Percentiles rank a stretch among this genome's conserved stretches.
Conservation (phyloP, 2,329 filamentous ascomycete species). For the Pyrenophora seminiperda region DNA sequence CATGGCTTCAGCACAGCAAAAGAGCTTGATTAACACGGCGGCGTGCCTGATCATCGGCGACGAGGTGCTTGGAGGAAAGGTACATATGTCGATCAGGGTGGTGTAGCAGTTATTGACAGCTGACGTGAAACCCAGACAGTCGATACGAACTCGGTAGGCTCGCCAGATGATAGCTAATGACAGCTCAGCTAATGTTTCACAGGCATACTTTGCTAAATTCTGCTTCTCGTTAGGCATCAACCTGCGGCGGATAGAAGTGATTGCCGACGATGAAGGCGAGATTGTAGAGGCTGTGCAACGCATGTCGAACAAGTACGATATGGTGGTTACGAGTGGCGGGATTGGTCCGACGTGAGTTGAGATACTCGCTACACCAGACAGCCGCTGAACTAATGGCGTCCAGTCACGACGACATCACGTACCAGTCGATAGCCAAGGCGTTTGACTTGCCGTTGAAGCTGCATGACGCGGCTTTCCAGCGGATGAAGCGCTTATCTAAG, state of each 20-base stretch:
- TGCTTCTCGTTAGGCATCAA: conserved; percentile 69
- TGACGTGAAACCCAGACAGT: conserved; percentile 57
- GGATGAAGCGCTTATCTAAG: conserved; percentile 82
- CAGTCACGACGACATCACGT: conserved; percentile 97
- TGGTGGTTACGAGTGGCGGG: conserved; percentile 92
- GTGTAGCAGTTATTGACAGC: conserved; percentile 12
- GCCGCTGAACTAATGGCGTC: conserved; percentile 22
- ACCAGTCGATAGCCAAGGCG: conserved; percentile 89
- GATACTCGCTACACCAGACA: conserved; percentile 12
- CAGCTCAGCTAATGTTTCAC: conserved; percentile 18
- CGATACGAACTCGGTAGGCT: conserved; percentile 64
- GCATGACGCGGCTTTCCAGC: conserved; percentile 75
- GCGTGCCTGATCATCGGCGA: conserved; percentile 96
- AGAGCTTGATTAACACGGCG: conserved; percentile 80
- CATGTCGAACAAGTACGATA: conserved; percentile 90
- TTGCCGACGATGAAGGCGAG: conserved; percentile 87
- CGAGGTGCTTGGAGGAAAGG: conserved; percentile 94
- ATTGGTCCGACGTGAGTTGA: conserved; percentile 86
- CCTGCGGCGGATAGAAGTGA: conserved; percentile 87
- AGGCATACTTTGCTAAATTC: conserved; percentile 66
- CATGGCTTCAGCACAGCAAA: conserved; percentile 59
- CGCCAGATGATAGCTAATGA: background rate
- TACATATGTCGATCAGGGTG: conserved; percentile 45
- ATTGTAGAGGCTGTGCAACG: conserved; percentile 85
- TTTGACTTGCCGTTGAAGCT: conserved; percentile 78